These are phyloP conservation scores for Euclidium syriacum DNA, from an alignment of 345 rosid species.

Conservation along the genomic window DNA sequence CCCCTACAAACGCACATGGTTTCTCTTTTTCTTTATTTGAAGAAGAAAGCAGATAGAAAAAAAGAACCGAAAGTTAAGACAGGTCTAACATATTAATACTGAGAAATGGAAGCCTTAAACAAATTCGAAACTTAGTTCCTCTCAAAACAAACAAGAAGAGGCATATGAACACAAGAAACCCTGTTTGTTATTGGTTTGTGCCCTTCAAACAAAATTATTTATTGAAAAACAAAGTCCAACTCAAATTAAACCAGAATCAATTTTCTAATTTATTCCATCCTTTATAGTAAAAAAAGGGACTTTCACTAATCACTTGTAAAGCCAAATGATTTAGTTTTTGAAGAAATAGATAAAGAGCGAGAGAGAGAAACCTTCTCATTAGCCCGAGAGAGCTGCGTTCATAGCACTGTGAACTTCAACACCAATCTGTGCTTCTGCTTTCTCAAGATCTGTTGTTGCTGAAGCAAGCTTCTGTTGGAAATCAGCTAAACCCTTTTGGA, in stretches of 20 bases:
- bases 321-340: slow-evolving; percentile 10
- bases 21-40: too few species aligned
- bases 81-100: neutral
- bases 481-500: slow-evolving; percentile 82
- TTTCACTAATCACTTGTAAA: slow-evolving; percentile 24
- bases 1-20: too few species aligned
- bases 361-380: slow-evolving; percentile 18
- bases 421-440: slow-evolving; percentile 90
- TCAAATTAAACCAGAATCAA: slow-evolving; percentile 7
- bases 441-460: slow-evolving; percentile 71
- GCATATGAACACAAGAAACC: slow-evolving; percentile 16
- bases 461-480: slow-evolving; percentile 68
- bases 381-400: slow-evolving; percentile 56
- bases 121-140: neutral
- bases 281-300: slow-evolving; percentile 5
- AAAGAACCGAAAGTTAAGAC: neutral
- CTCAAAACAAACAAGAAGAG: slow-evolving; percentile 8
- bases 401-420: slow-evolving; percentile 75
- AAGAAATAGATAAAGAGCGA: neutral
- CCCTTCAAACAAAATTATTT: slow-evolving; percentile 16
- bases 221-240: slow-evolving; percentile 26
- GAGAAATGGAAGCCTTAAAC: neutral
- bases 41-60: neutral
- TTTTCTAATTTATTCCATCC: slow-evolving; percentile 25
- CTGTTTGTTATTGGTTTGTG: neutral